A percentile compares a stretch with the other conserved stretches of the same genome.
Conservation (phyloP, 2,329 filamentous ascomycete genomes). For the Lasiodiplodia sp. region DNA sequence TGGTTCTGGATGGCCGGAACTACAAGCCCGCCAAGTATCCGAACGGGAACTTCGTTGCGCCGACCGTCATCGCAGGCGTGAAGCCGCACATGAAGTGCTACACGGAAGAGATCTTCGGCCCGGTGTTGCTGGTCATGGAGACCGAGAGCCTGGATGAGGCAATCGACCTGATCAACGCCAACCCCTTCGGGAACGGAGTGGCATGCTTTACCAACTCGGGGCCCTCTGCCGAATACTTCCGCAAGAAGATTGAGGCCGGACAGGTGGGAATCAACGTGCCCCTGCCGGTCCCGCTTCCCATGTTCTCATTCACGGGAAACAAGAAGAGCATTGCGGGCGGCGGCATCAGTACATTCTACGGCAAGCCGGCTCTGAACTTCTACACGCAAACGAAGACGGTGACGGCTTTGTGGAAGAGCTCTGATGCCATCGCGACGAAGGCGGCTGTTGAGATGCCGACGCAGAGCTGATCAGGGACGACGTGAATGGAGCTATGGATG, state of each 20-base stretch:
- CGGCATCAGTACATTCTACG: slow-evolving; percentile 94
- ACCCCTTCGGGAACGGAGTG: slow-evolving; percentile 86
- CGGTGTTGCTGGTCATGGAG: slow-evolving; percentile 82
- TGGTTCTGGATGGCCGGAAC: slow-evolving; percentile 80
- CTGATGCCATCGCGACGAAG: slow-evolving; percentile 85
- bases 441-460: slow-evolving; percentile 90
- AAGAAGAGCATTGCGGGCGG: slow-evolving; percentile 92
- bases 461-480: slow-evolving; percentile 44
- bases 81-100: slow-evolving; percentile 85
- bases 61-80: slow-evolving; percentile 83
- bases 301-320: slow-evolving; percentile 73
- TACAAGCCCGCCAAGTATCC: slow-evolving; percentile 80
- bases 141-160: slow-evolving; percentile 82
- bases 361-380: slow-evolving; percentile 88
- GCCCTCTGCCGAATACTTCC: slow-evolving; percentile 78
- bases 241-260: slow-evolving; percentile 81
- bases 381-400: slow-evolving; percentile 99
- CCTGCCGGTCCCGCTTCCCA: slow-evolving; percentile 56
- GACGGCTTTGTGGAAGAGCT: slow-evolving; percentile 85
- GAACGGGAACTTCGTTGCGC: slow-evolving; percentile 81
- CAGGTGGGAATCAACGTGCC: slow-evolving; percentile 81
- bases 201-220: slow-evolving; percentile 85
- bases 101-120: slow-evolving; percentile 84
- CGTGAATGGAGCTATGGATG: too few relatives aligned
- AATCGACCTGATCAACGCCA: slow-evolving; percentile 81